Percentiles rank a stretch among this genome's conserved stretches.
Conservation (phyloP, 768 basidiomycete species). For the Russula abietina region DNA sequence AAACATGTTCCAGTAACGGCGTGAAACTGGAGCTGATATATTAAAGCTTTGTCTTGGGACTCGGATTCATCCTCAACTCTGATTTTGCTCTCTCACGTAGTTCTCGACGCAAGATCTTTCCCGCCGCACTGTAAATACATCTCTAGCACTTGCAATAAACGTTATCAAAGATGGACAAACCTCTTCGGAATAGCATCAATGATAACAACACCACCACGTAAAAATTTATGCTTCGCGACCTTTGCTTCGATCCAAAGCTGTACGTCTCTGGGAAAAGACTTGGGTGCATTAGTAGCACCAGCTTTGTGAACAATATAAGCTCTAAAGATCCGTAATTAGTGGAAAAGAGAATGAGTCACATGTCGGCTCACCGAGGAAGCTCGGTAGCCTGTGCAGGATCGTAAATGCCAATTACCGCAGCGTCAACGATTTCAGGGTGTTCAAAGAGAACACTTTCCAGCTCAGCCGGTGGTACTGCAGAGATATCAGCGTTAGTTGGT, state of each 20-base stretch:
- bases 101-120: constrained; percentile 81
- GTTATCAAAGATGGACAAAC: constrained; percentile 31
- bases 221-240: constrained; percentile 68
- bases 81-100: constrained; percentile 61
- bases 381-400: constrained; percentile 69
- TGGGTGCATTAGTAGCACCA: constrained; percentile 35
- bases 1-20: no score
- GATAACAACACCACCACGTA: constrained; percentile 68
- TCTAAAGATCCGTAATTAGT: constrained; percentile 31
- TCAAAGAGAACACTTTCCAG: constrained; percentile 70
- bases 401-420: constrained; percentile 73
- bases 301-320: constrained; percentile 56
- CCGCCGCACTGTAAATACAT: constrained; percentile 53
- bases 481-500: background rate
- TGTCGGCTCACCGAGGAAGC: constrained; percentile 53
- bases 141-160: background rate
- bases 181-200: constrained; percentile 66
- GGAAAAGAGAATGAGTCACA: no score
- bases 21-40: background rate
- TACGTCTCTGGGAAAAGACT: constrained; percentile 45
- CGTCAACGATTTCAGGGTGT: constrained; percentile 72
- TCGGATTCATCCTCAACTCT: constrained; percentile 32
- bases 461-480: constrained; percentile 79
- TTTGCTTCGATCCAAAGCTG: constrained; percentile 60
- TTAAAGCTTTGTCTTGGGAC: constrained; percentile 17